Evolutionary conservation across 768 basidiomycete species (phyloP).

Genomic region (Boletus insuetus): DNA sequence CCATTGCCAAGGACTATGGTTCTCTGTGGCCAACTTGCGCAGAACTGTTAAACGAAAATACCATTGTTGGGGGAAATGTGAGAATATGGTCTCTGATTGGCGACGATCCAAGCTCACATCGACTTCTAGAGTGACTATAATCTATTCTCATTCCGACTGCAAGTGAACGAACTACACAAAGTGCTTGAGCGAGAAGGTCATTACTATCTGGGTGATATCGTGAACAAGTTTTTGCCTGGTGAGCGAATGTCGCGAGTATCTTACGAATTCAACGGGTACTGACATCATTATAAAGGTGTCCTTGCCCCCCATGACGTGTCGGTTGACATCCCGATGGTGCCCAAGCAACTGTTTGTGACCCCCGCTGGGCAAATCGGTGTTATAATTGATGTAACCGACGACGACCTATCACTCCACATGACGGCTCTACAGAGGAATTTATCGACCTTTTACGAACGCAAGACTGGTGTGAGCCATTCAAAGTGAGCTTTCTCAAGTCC

Average conservation of each 20-base stretch:
- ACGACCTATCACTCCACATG: slow-evolving; percentile 52
- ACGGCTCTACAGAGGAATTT: slow-evolving; percentile 77
- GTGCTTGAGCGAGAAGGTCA: slow-evolving; percentile 62
- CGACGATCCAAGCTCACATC: slow-evolving; percentile 6
- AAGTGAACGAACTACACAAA: slow-evolving; percentile 39
- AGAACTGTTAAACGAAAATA: slow-evolving; percentile 51
- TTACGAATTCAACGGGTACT: not conserved
- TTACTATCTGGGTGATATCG: slow-evolving; percentile 73
- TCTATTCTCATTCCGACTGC: slow-evolving; percentile 59
- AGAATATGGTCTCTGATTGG: slow-evolving; percentile 26
- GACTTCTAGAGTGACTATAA: slow-evolving; percentile 60
- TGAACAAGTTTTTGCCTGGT: slow-evolving; percentile 76
- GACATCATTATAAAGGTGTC: slow-evolving; percentile 43
- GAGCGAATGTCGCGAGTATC: slow-evolving; percentile 3
- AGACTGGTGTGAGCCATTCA: slow-evolving; percentile 59
- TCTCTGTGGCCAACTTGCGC: slow-evolving; percentile 73
- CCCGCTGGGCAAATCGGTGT: slow-evolving; percentile 77
- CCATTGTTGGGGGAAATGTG: slow-evolving; percentile 75
- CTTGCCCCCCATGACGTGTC: slow-evolving; percentile 46
- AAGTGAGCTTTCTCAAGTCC: slow-evolving; percentile 40
- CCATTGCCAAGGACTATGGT: slow-evolving; percentile 70
- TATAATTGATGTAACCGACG: slow-evolving; percentile 56
- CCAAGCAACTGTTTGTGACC: slow-evolving; percentile 73
- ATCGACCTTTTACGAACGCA: slow-evolving; percentile 45
- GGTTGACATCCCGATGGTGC: slow-evolving; percentile 40